These are phyloP conservation scores for Styphnolobium japonicum DNA, from an alignment of 306 rosid genomes.

Conservation along the genomic window DNA sequence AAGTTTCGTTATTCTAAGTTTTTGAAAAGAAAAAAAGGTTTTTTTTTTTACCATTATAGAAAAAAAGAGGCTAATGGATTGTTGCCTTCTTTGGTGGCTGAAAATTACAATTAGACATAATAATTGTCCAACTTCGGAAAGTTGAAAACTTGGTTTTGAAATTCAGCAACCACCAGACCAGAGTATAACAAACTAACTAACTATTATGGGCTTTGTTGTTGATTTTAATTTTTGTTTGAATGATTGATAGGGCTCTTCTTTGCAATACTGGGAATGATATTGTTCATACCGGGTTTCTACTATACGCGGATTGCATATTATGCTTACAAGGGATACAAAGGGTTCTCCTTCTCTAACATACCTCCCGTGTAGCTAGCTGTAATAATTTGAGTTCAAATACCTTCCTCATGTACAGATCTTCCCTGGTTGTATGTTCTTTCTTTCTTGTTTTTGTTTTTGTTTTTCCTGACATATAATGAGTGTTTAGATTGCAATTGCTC, in stretches of 20 bases:
- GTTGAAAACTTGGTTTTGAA: not conserved
- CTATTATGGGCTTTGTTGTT: not conserved
- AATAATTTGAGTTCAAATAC: not conserved
- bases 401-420: constrained; percentile 35
- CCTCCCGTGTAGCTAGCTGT: constrained; percentile 66
- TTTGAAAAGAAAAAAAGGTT: too few species aligned
- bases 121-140: not conserved
- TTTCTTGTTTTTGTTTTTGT: not conserved
- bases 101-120: not conserved
- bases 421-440: not conserved
- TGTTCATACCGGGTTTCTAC: constrained; percentile 96
- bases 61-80: too few species aligned
- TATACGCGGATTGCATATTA: constrained; percentile 97
- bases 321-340: constrained; percentile 96
- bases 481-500: constrained; percentile 18
- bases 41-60: too few species aligned
- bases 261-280: constrained; percentile 70
- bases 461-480: not conserved
- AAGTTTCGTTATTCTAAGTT: not conserved
- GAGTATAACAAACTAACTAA: not conserved
- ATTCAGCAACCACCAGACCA: not conserved
- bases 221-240: constrained; percentile 14
- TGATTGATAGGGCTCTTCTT: constrained; percentile 74
- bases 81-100: too few species aligned
- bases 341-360: constrained; percentile 95